Base-by-base conservation (phyloP, 257 asterid species). In the Solanum virginianum region DNA sequence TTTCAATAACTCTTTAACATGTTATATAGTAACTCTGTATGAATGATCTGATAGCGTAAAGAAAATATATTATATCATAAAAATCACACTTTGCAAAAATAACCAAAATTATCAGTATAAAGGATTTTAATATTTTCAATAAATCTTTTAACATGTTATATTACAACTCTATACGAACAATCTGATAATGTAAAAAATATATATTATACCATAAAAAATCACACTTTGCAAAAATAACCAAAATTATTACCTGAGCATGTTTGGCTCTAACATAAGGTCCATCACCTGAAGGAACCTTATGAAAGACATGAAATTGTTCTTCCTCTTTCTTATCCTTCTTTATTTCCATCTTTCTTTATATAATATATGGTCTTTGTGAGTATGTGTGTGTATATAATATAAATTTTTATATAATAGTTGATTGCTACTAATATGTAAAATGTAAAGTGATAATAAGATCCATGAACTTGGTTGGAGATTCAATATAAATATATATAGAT, bases 231-330 rank as follows among this genome's bases (percentile, higher is more conserved):
- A 70, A 71, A 71, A 20, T 43, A 41, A 71, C 17, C 6, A 60
- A 94, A 24, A 12, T 62, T 24, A 32, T 66, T 66, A 66, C 99
- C 98, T 95, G 99, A 85, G 95, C 95, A 87, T 91, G 91, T 83
- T 94, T 95, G 53, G 98, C 99, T 62, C 95, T 92, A 72, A 91
- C 98, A 85, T 95, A 95, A 88, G 98, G 98, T 1, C 99, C 98
- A 88, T 95, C 97, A 4, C 98, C 99, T 6, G 92, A 90, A 88
- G 99, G 99, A 87, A 94, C 97, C 86, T 95, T 95, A 89, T 92
- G 92, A 57, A 92, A 87, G 3, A 92, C 95, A 84, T 91, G 97
- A 86, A 89, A 72, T 20, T 18, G 10, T 12, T 72, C 80, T 39
- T 17, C 47, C 10, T 72, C 36, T 43, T 71, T 41, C 80, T 71